phyloP scores from a whole-genome alignment of 1,284 basidiomycete genomes.

The Sporisorium exsertum region DNA sequence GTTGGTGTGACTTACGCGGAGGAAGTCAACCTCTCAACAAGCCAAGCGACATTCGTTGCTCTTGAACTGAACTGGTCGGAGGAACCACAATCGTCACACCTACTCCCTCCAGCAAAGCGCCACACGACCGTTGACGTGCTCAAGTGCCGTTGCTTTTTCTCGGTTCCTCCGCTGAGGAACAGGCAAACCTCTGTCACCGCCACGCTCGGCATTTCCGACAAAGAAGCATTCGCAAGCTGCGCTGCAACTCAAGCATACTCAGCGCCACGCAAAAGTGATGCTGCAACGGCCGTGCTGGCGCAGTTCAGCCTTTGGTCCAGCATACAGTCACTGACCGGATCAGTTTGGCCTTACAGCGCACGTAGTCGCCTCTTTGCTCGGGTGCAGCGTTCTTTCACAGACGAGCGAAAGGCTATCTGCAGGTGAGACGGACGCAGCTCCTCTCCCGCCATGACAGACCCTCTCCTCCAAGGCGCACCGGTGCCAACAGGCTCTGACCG shows the following conservation, averaged over 20 bases:
- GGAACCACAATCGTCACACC: not conserved
- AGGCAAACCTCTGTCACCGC: not conserved
- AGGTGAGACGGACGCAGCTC: not conserved
- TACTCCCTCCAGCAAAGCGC: not conserved
- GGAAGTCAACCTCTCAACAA: not conserved
- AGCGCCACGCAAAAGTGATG: not conserved
- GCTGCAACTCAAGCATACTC: not conserved
- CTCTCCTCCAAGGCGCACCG: not conserved
- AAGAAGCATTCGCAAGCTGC: not conserved
- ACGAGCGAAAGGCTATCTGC: not conserved
- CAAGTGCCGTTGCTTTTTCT: not conserved
- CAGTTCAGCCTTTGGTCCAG: not conserved
- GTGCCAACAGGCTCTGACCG: not conserved
- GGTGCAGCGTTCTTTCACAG: not conserved
- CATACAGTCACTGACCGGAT: not conserved
- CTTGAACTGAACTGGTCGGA: not conserved
- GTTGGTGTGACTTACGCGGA: conserved; percentile 31
- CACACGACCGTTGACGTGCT: not conserved
- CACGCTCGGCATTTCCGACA: not conserved
- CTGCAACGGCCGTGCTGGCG: not conserved
- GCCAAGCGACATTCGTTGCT: not conserved
- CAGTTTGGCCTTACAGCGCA: not conserved
- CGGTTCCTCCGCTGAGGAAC: not conserved
- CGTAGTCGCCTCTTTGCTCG: not conserved
- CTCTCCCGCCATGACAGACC: conserved; percentile 17